These are phyloP conservation scores for Botrytis hyacinthi DNA, from an alignment of 2,329 filamentous ascomycete genomes.

Conservation along the genomic window DNA sequence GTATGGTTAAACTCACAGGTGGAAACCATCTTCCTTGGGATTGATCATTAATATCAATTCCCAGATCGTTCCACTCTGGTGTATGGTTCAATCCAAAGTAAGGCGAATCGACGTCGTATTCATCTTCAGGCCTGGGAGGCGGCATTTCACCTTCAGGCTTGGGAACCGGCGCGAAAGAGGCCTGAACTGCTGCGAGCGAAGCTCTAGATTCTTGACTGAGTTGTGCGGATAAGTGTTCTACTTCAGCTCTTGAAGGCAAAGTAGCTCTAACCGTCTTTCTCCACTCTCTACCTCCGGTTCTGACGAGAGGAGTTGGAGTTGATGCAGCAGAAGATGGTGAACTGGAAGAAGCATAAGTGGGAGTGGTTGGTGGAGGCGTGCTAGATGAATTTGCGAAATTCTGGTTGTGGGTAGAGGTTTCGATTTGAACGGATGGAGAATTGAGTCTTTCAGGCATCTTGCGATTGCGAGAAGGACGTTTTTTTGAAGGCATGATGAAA, in stretches of 20 bases:
- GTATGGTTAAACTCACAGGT: not conserved
- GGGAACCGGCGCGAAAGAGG: too few species aligned
- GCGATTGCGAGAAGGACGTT: not conserved
- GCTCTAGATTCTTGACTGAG: not conserved
- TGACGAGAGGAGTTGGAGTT: not conserved
- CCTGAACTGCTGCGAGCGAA: not conserved
- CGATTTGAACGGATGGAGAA: not conserved
- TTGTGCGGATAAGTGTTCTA: rapidly evolving
- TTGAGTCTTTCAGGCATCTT: not conserved
- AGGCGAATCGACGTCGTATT: not conserved
- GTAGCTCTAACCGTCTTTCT: not conserved
- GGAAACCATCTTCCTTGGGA: not conserved
- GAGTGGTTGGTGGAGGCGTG: not conserved
- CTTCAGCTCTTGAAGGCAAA: not conserved
- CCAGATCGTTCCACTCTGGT: not conserved
- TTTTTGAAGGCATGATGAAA: not conserved
- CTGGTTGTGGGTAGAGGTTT: not conserved
- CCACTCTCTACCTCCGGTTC: not conserved
- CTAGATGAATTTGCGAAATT: too few species aligned
- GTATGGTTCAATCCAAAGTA: not conserved
- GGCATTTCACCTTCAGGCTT: too few species aligned
- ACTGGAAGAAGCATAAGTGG: not conserved
- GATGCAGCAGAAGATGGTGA: not conserved
- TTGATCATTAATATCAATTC: not conserved
- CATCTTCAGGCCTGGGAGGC: not conserved